phyloP scores from a whole-genome alignment of 345 rosid genomes.

The Acer yangbiense region DNA sequence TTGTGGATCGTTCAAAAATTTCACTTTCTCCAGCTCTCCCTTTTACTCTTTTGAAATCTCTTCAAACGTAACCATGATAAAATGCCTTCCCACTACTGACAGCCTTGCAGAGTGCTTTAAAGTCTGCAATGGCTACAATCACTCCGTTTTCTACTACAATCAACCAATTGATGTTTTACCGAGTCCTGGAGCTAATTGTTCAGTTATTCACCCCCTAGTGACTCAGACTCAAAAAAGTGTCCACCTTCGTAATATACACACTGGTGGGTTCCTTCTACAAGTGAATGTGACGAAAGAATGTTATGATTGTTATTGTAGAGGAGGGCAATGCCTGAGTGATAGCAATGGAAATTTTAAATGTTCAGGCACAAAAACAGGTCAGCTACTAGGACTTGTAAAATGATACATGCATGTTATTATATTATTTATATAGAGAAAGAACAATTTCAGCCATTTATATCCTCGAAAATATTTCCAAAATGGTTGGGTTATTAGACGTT shows the following conservation, averaged over 20 bases:
- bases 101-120: too few relatives aligned
- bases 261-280: background rate
- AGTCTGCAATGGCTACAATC: constrained; percentile 13
- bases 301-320: background rate
- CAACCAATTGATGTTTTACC: background rate
- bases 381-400: background rate
- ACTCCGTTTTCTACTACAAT: constrained; percentile 8
- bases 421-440: too few relatives aligned
- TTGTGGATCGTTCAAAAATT: constrained; percentile 29
- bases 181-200: constrained; percentile 25
- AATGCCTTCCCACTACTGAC: too few relatives aligned
- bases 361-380: background rate
- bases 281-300: background rate
- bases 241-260: background rate
- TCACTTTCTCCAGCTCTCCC: constrained; percentile 35
- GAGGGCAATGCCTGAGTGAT: background rate
- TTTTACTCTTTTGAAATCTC: constrained; percentile 19
- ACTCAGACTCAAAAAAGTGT: constrained; percentile 6
- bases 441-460: too few relatives aligned
- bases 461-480: too few relatives aligned
- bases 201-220: constrained; percentile 28
- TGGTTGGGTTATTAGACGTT: too few relatives aligned
- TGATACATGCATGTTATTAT: background rate
- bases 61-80: background rate
- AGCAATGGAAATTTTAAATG: background rate